Evolutionary conservation across 805 yeast species (phyloP), one percentile per base, ranked within the genome.

Genomic region (Hermanozyma aechmeae): DNA sequence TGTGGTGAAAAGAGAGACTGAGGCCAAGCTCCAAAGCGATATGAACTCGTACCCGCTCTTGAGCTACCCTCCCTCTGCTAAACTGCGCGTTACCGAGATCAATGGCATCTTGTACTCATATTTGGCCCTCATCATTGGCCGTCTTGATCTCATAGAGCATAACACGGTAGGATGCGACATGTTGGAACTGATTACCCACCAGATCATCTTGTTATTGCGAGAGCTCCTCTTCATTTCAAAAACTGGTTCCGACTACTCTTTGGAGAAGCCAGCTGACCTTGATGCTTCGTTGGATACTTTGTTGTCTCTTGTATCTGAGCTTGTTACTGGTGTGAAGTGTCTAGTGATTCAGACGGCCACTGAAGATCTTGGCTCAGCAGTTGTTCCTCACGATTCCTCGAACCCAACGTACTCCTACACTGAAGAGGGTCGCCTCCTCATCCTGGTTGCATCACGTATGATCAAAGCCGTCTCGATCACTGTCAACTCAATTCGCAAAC

Each of bases 91-190:
- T 15, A 68, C 73, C 15, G 87, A 80, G 49, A 68, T 80, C 23
- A 69, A 78, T 40, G 68, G 71, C 16, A 58, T 76, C 4, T 45
- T 79, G 11, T 69, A 71, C 42, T 61, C 72, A 1, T 81, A 81
- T 43, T 58, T 80, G 38, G 77, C 79, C 2, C 44, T 82, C 39
- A 69, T 81, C 7, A 62, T 79, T 11, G 93, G 93, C n/a, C 57
- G 93, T 42, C 53, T 82, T 38, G 92, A 82, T 49, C 61, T 82
- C 51, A 73, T 81, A 20, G 92, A 82, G 45, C 79, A 76, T 41
- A 81, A 80, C 46, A 66, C 75, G 4, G 61, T 61, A 12, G 89
- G 89, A 2, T 76, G 85, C 45, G 79, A 77, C 38, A 50, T 75
- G 5, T 50, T 82, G 30, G 87, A 81, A 42, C 62, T 68, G 12